Evolutionary conservation across 139 green algal species (phyloP).

Genomic region (Chlorella sp.): DNA sequence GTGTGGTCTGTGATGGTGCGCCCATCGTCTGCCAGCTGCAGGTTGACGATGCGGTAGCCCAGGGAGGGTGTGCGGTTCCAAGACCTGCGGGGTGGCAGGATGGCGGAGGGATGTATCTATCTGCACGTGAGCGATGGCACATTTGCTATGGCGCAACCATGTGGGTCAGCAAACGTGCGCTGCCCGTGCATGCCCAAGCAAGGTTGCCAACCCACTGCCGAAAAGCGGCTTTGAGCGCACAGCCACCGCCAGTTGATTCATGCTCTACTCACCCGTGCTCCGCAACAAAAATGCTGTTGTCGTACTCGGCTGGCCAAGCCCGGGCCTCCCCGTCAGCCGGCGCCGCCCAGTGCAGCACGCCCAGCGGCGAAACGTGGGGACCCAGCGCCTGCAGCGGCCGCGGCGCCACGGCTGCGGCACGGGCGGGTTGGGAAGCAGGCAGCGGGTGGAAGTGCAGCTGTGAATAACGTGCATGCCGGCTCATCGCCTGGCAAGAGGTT

Average conservation of each 20-base stretch:
- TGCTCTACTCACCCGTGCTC: background rate
- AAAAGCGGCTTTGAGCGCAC: too few relatives aligned
- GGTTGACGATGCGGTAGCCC: background rate
- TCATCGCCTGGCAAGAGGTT: too few relatives aligned
- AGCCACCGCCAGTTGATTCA: too few relatives aligned
- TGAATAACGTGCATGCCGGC: too few relatives aligned
- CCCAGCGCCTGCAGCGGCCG: conserved; percentile 6
- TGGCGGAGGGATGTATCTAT: too few relatives aligned
- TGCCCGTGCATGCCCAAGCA: too few relatives aligned
- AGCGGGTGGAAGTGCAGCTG: background rate
- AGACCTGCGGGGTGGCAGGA: too few relatives aligned
- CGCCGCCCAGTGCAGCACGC: background rate
- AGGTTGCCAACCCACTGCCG: too few relatives aligned
- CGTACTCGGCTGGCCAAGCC: background rate
- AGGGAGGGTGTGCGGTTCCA: background rate
- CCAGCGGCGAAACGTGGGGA: background rate
- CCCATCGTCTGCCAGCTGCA: background rate
- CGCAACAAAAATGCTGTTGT: background rate
- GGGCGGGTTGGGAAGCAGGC: background rate
- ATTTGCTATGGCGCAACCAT: too few relatives aligned
- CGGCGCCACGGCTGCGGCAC: background rate
- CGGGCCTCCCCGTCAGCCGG: background rate
- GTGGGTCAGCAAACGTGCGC: too few relatives aligned
- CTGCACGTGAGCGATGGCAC: too few relatives aligned
- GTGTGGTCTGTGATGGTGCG: background rate